Percentiles rank a stretch among this genome's conserved stretches.
Evolutionary conservation across 352 stramenopile genomes (phyloP).

Genomic region (Pythium aristosporum): DNA sequence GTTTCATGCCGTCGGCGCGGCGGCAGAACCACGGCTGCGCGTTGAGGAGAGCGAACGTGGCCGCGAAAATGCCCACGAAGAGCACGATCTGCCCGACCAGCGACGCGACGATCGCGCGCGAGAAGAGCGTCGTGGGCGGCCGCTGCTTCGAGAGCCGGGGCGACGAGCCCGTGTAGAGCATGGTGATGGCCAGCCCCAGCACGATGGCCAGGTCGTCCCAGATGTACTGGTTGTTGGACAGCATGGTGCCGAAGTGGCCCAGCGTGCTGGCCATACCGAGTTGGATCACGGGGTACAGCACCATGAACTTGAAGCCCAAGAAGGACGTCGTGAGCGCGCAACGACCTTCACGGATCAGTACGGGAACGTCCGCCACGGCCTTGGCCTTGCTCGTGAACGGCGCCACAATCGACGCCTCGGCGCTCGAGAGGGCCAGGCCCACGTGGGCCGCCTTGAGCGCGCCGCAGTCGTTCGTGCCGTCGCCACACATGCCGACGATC

Average conservation of each 20-base stretch:
- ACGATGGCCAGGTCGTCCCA: conserved; percentile 60
- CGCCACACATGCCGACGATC: conserved; percentile 53
- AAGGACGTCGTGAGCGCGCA: conserved; percentile 72
- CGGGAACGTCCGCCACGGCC: conserved; percentile 59
- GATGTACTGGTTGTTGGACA: conserved; percentile 62
- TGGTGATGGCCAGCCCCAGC: conserved; percentile 46
- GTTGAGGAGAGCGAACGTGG: conserved; percentile 31
- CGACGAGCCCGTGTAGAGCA: conserved; percentile 52
- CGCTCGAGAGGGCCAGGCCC: conserved; percentile 78
- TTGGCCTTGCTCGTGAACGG: conserved; percentile 89
- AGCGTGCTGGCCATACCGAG: conserved; percentile 34
- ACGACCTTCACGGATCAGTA: conserved; percentile 28
- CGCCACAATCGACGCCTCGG: conserved; percentile 83
- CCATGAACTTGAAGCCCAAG: conserved; percentile 56
- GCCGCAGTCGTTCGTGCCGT: conserved; percentile 83
- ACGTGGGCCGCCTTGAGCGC: conserved; percentile 86
- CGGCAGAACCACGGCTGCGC: conserved; percentile 48
- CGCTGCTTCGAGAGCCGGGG: conserved; percentile 32
- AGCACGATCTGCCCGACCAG: conserved; percentile 47
- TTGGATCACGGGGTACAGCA: conserved; percentile 64
- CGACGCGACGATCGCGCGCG: conserved; percentile 44
- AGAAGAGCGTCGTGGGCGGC: conserved; percentile 52
- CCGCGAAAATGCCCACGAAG: conserved; percentile 50
- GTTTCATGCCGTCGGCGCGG: conserved; percentile 31
- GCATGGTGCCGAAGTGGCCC: conserved; percentile 31